Conservation (phyloP, 108 stramenopile genomes). For the Mayamaea pseudoterrestris region DNA sequence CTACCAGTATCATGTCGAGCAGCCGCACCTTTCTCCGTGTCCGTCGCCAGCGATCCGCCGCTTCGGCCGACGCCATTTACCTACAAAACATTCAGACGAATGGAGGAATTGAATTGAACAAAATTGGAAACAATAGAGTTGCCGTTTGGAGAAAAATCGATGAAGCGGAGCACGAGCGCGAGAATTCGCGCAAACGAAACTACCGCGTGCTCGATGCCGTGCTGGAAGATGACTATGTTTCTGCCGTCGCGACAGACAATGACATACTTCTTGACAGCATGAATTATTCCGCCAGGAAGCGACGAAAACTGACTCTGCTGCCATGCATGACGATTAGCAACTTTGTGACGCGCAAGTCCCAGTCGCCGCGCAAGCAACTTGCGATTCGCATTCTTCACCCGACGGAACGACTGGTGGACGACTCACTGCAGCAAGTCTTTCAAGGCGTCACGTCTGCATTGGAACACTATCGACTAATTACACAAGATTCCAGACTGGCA, state of each 20-base stretch:
- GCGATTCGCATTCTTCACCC: constrained; percentile 18
- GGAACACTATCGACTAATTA: constrained; percentile 21
- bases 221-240: not conserved
- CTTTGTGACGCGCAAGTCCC: not conserved
- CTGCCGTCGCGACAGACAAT: no score
- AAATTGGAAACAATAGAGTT: no score
- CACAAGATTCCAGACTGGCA: constrained; percentile 13
- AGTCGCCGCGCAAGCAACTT: not conserved
- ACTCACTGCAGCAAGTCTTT: constrained; percentile 19
- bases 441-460: constrained; percentile 6
- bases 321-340: not conserved
- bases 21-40: no score
- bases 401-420: constrained; percentile 23
- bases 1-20: no score
- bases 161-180: no score
- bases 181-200: no score
- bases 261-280: no score
- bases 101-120: no score
- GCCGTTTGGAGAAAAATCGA: no score
- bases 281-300: not conserved
- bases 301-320: constrained; percentile 1
- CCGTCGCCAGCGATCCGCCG: no score
- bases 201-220: constrained; percentile 2
- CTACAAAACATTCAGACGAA: no score
- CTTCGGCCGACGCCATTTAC: no score